Percentiles rank a stretch among this genome's conserved stretches.
Evolutionary conservation across 441 rosid genomes (phyloP).

Genomic region (Populus hybrid): DNA sequence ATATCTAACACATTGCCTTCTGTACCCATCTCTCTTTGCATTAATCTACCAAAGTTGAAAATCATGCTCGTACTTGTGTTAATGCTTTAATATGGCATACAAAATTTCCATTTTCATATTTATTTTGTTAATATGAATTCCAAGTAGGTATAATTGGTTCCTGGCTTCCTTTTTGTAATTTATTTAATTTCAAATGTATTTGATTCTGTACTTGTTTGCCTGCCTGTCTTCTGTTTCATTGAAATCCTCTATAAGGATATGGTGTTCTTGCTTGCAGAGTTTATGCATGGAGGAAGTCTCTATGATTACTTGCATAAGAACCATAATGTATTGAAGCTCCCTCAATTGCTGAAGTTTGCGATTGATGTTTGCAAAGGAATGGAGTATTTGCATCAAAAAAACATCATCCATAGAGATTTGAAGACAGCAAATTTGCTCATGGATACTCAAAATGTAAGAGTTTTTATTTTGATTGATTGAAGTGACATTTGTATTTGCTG

Average conservation of each 20-base stretch:
- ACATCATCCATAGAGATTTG: conserved; percentile 74
- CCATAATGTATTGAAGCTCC: conserved; percentile 43
- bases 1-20: background rate
- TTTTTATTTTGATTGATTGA: conserved; percentile 2
- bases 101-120: background rate
- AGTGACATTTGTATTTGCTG: background rate
- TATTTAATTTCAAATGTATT: background rate
- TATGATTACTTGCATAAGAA: conserved; percentile 68
- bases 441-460: conserved; percentile 55
- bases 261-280: conserved; percentile 47
- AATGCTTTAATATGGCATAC: background rate
- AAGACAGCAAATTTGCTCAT: conserved; percentile 80
- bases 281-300: conserved; percentile 79
- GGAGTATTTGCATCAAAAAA: conserved; percentile 74
- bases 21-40: background rate
- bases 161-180: conserved; percentile 3
- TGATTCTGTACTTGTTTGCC: background rate
- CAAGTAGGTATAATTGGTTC: background rate
- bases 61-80: background rate
- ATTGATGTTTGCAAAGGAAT: conserved; percentile 73
- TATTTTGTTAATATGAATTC: background rate
- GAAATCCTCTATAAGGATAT: background rate
- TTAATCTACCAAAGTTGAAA: background rate
- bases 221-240: background rate
- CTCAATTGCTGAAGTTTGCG: conserved; percentile 62